Evolutionary conservation across 352 stramenopile species (phyloP).

Genomic region (Phytophthora boehmeriae): DNA sequence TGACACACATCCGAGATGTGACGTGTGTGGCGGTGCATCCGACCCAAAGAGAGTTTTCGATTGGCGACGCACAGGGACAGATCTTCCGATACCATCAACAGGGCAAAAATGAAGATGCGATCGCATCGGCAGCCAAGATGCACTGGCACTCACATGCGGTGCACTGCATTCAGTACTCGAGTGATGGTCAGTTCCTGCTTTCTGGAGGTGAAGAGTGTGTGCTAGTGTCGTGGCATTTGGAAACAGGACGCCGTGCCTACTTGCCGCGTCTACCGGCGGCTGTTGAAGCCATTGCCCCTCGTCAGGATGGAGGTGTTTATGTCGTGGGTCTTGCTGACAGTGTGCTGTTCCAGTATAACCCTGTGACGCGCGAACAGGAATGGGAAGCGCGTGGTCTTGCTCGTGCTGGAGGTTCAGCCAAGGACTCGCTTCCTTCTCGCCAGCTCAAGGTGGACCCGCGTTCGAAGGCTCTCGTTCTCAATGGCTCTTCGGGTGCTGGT

Average conservation of each 20-base stretch:
- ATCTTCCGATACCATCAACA: slow-evolving; percentile 59
- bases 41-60: slow-evolving; percentile 51
- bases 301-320: slow-evolving; percentile 61
- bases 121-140: slow-evolving; percentile 53
- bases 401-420: slow-evolving; percentile 49
- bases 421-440: slow-evolving; percentile 51
- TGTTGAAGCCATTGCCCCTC: slow-evolving; percentile 58
- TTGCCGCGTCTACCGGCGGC: slow-evolving; percentile 76
- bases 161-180: slow-evolving; percentile 71
- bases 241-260: slow-evolving; percentile 75
- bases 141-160: slow-evolving; percentile 91
- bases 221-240: slow-evolving; percentile 87
- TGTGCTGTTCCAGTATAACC: slow-evolving; percentile 85
- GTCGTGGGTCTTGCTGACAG: slow-evolving; percentile 69
- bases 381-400: slow-evolving; percentile 74
- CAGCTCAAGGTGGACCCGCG: slow-evolving; percentile 70
- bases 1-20: slow-evolving; percentile 55
- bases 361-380: slow-evolving; percentile 74
- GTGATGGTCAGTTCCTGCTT: slow-evolving; percentile 76
- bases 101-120: not conserved
- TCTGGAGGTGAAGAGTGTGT: slow-evolving; percentile 89
- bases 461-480: slow-evolving; percentile 63
- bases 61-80: slow-evolving; percentile 71
- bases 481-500: slow-evolving; percentile 62
- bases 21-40: slow-evolving; percentile 70